These are phyloP conservation scores for Acanthamoeba lenticulata DNA, from an alignment of 208 protist species.

Conservation along the genomic window DNA sequence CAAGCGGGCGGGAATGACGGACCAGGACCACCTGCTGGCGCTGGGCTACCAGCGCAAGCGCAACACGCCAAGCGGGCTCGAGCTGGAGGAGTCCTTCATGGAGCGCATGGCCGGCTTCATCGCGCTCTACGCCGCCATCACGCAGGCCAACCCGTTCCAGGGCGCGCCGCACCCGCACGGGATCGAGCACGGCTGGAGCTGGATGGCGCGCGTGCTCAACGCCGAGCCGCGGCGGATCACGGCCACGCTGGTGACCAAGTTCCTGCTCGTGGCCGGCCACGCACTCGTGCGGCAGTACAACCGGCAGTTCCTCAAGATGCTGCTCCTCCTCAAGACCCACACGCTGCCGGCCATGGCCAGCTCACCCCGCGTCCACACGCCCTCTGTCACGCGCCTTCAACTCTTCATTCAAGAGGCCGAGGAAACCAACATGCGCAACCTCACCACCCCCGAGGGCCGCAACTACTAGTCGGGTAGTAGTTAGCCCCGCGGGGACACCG, in stretches of 20 bases:
- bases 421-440: not conserved
- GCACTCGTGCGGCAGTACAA: constrained; percentile 18
- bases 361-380: not conserved
- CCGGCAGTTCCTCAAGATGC: constrained; percentile 36
- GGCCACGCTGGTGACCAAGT: constrained; percentile 11
- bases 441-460: constrained; percentile 1
- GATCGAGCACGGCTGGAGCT: not conserved
- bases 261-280: not conserved
- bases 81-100: not conserved
- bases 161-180: not conserved
- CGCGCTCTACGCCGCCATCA: not conserved
- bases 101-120: constrained; percentile 4
- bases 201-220: constrained; percentile 3
- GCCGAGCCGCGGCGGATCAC: not conserved
- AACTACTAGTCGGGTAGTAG: too few species aligned
- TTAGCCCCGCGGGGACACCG: too few species aligned
- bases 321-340: not conserved
- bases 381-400: constrained; percentile 5
- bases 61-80: not conserved
- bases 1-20: not conserved
- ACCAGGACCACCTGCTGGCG: constrained; percentile 1
- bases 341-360: not conserved
- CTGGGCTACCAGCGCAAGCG: not conserved
- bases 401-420: not conserved
- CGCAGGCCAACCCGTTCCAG: not conserved